A percentile compares a stretch with the other conserved stretches of the same genome.
These are phyloP conservation scores for Coleophoma eucalyptorum DNA, from an alignment of 2,329 filamentous ascomycete species.

Conservation along the genomic window DNA sequence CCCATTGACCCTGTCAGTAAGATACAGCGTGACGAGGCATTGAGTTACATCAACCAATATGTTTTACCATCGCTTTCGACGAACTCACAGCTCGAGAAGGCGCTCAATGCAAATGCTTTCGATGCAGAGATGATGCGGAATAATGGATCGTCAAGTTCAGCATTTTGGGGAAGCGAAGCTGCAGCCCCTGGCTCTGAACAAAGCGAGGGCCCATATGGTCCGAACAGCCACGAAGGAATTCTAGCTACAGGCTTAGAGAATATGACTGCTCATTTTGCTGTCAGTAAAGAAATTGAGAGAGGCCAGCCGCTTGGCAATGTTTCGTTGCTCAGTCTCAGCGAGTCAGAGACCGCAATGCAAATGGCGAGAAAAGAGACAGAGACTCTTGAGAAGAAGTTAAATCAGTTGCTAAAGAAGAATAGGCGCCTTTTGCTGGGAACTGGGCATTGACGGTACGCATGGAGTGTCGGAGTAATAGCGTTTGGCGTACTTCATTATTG, in stretches of 20 bases:
- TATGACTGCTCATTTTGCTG: constrained; percentile 26
- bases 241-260: constrained; percentile 24
- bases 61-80: constrained; percentile 46
- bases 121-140: constrained; percentile 23
- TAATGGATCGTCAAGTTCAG: constrained; percentile 19
- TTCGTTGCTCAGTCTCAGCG: constrained; percentile 57
- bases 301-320: constrained; percentile 23
- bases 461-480: neutral
- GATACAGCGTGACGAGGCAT: constrained; percentile 62
- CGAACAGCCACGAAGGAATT: constrained; percentile 20
- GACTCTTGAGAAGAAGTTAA: constrained; percentile 57
- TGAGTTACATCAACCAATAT: constrained; percentile 67
- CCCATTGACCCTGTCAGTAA: constrained; percentile 58
- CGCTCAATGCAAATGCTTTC: constrained; percentile 26
- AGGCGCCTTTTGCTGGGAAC: constrained; percentile 43
- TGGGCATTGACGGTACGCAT: constrained; percentile 21
- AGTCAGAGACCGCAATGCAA: constrained; percentile 52
- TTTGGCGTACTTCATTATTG: neutral
- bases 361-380: constrained; percentile 55
- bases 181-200: constrained; percentile 7
- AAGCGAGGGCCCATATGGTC: constrained; percentile 12
- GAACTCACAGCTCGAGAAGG: constrained; percentile 29
- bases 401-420: constrained; percentile 57
- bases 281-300: constrained; percentile 22
- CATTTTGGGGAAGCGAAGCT: constrained; percentile 20